Base-by-base conservation (phyloP, 2,329 filamentous ascomycete genomes). In the Curvularia sp. region DNA sequence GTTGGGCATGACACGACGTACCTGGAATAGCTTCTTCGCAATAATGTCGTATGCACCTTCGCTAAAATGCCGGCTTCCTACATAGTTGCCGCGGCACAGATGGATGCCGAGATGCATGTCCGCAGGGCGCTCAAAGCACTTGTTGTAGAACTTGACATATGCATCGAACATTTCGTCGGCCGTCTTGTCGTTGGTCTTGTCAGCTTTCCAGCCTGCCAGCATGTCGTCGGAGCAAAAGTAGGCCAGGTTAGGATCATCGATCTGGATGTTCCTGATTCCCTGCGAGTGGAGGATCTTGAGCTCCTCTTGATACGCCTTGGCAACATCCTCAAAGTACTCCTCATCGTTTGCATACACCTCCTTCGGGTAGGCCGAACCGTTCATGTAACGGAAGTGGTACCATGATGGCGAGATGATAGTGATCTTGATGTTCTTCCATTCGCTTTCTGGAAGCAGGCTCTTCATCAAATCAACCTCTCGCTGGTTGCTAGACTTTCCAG, bases 31-130 rank as follows among this genome's bases (percentile, higher is more conserved):
- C 60, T 77, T 77, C 67, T 74, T 77, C 8, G 80, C 80, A 53
- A 82, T 82, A 51, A 72, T 74, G 60, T 82, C 80, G 65, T 82
- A 82, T 18, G 78, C 79, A 28, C 80, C 80, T 57, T 82, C 80
- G 20, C 75, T 78, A 66, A 82, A 82, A 56, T 82, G 80, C 42
- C 77, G 74, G 58, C 75, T 78, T 54, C 79, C 79, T 30, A 82
- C 74, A 57, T 81, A 82, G 67, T 82, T 82, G 12, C 80, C 80
- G 53, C 80, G 72, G 82, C 90, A 93, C 51, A 93, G 81, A 72
- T 93, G 91, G 15, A 93, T 88, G 46, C 90, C 90, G 2, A 91
- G 84, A 76, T 92, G 89, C 82, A 93, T 85, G 71, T 93, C 89
- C 2, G 81, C 74, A 0, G 89, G 89, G 0, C 86, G 79, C 67